Conservation (phyloP, 2,329 filamentous ascomycete species). For the Fusarium drepaniforme region DNA sequence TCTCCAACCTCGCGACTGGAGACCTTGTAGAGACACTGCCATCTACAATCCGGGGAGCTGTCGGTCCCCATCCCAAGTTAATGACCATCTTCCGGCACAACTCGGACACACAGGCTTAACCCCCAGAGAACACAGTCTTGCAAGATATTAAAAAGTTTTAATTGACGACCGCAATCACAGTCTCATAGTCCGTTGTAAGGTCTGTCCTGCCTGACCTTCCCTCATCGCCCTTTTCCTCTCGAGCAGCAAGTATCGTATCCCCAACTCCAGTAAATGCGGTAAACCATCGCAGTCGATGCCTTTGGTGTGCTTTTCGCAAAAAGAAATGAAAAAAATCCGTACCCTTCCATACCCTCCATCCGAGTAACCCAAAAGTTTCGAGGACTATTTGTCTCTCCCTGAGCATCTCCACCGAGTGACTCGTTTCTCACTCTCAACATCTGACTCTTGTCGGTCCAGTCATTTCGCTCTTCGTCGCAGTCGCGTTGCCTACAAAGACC, state of each 20-base stretch:
- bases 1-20: background rate
- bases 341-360: background rate
- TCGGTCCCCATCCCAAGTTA: background rate
- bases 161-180: conserved; percentile 8
- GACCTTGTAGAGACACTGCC: background rate
- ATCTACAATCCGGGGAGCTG: background rate
- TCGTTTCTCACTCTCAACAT: background rate
- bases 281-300: conserved; percentile 3
- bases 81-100: background rate
- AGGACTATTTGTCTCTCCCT: background rate
- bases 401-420: background rate
- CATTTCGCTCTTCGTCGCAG: background rate
- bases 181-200: conserved; percentile 14
- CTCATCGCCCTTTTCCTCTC: conserved; percentile 21
- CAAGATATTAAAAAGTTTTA: conserved; percentile 22
- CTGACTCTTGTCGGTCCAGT: background rate
- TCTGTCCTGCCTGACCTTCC: conserved; percentile 8
- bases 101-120: background rate
- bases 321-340: background rate
- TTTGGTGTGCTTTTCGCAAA: background rate
- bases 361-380: conserved; percentile 16
- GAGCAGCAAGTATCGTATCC: conserved; percentile 12
- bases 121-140: background rate
- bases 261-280: conserved; percentile 36
- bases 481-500: background rate